phyloP scores from a whole-genome alignment of 371 early-diverging fungal species.

The Apophysomyces trapeziformis region DNA sequence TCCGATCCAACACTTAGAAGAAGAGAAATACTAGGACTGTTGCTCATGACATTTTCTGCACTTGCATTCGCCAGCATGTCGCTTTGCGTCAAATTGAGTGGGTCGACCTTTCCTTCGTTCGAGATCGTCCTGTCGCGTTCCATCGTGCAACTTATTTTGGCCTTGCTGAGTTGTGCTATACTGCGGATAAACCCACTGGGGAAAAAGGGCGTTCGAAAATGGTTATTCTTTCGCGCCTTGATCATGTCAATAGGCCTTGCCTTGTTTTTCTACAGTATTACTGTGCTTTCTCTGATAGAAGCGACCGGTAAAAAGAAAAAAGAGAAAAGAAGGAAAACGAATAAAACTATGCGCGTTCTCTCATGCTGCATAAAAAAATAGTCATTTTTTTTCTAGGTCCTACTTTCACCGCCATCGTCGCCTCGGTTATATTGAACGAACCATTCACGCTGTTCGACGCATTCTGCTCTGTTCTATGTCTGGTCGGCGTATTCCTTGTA shows the following conservation, averaged over 20 bases:
- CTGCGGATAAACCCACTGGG: slow-evolving; percentile 64
- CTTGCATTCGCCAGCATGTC: slow-evolving; percentile 75
- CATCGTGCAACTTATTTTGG: slow-evolving; percentile 61
- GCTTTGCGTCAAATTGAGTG: slow-evolving; percentile 69
- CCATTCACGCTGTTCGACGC: slow-evolving; percentile 66
- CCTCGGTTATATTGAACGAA: slow-evolving; percentile 66
- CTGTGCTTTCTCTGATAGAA: slow-evolving; percentile 72
- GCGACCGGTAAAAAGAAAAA: slow-evolving; percentile 58
- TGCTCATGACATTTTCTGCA: slow-evolving; percentile 70
- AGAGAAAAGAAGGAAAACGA: background rate
- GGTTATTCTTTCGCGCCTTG: slow-evolving; percentile 68
- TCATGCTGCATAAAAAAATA: slow-evolving; percentile 9
- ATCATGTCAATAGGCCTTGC: slow-evolving; percentile 71
- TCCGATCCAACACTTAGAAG: slow-evolving; percentile 21
- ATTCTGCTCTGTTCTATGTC: slow-evolving; percentile 54
- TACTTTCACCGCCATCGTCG: slow-evolving; percentile 75
- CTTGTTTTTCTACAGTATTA: slow-evolving; percentile 74
- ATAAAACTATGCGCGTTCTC: background rate
- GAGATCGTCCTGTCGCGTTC: slow-evolving; percentile 77
- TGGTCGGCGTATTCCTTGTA: slow-evolving; percentile 71
- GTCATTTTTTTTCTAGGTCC: slow-evolving; percentile 81
- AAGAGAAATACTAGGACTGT: slow-evolving; percentile 25
- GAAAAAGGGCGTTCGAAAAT: slow-evolving; percentile 42
- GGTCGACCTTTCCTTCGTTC: slow-evolving; percentile 58
- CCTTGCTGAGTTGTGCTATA: slow-evolving; percentile 54